phyloP scores from a whole-genome alignment of 495 filamentous ascomycete species.

The Pseudomonodictys pantanalensis region DNA sequence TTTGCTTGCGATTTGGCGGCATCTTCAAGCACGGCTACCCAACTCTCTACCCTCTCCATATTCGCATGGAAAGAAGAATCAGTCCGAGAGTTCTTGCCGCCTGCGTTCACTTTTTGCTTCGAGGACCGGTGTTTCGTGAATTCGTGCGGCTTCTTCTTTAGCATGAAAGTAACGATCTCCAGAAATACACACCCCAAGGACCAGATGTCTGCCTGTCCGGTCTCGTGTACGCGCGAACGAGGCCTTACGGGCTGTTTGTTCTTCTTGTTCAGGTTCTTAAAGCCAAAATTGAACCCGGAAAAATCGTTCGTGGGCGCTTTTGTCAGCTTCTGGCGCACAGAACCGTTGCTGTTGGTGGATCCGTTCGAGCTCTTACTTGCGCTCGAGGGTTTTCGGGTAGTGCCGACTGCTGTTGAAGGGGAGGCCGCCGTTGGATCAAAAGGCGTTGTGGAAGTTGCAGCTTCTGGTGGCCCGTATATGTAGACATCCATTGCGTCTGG shows the following conservation, averaged over 20 bases:
- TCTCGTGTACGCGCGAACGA: slow-evolving; percentile 20
- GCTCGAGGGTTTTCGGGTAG: slow-evolving; percentile 25
- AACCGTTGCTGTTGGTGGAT: slow-evolving; percentile 17
- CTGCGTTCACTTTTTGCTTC: slow-evolving; percentile 54
- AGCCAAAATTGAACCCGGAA: slow-evolving; percentile 33
- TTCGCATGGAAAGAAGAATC: slow-evolving; percentile 83
- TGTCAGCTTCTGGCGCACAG: slow-evolving; percentile 16
- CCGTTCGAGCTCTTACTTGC: slow-evolving; percentile 26
- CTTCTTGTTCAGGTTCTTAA: too few species aligned
- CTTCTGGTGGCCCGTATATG: slow-evolving; percentile 82
- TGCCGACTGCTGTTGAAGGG: neutral
- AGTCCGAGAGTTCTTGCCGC: slow-evolving; percentile 25
- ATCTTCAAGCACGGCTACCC: slow-evolving; percentile 68
- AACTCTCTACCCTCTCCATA: slow-evolving; percentile 68
- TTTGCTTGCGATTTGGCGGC: slow-evolving; percentile 22
- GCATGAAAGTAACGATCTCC: slow-evolving; percentile 66
- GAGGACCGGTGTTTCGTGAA: slow-evolving; percentile 71
- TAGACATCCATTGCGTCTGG: slow-evolving; percentile 73
- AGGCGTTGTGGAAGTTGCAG: slow-evolving; percentile 5
- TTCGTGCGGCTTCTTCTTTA: slow-evolving; percentile 66
- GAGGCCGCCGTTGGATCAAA: neutral
- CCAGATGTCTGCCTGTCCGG: slow-evolving; percentile 64
- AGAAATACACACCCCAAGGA: slow-evolving; percentile 70
- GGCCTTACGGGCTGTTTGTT: slow-evolving; percentile 21
- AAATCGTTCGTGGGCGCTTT: slow-evolving; percentile 27